Base-by-base conservation (phyloP, 1,284 basidiomycete species). In the Trichosporon asahii region DNA sequence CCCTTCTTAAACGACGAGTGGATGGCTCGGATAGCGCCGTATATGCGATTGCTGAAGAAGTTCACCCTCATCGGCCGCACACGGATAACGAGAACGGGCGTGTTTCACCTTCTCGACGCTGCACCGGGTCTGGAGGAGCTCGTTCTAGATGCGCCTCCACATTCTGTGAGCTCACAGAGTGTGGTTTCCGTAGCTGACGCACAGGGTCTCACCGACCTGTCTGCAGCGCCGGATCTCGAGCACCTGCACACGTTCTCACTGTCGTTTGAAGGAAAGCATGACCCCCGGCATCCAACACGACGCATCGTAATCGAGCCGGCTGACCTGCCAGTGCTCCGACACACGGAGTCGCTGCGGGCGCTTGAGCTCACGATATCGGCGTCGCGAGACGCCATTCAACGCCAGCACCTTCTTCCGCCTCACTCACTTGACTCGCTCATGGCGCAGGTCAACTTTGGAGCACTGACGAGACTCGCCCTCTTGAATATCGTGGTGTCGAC, bases 31-130 rank as follows among this genome's bases (percentile, higher is more conserved):
- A 67, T 81, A 7, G 75, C 82, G 1, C 76, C 75, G 0, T 46
- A 75, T 60, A 71, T 83, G 1, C 31, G 23, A 1, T 31, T 72
- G 2, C 73, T 83, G n/a, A 64, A 68, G n/a, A 68, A 77, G 2
- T 70, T 84, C 63, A 77, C 77, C 14, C 72, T 84, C 0, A 78
- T 81, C 72, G 82, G 82, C 5, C 78, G 77, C 46, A 74, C 75
- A 1, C 71, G 77, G 27, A 73, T 82, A 15, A 80, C 79, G 1
- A 71, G 73, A 15, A 67, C 67, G 5, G 80, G 80, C 0, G 74
- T 82, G 11, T 78, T 76, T 55, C 69, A 66, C 0, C 69, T 84
- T 3, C 67, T 84, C 2, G 35, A 67, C 7, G 75, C 73, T 3
- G 71, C 76, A 0, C 74, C 35, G 3, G 61, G 21, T 2, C 69